Percentiles rank a stretch among this genome's conserved stretches.
Evolutionary conservation across 768 basidiomycete species (phyloP).

Genomic region (Mycena epipterygia): DNA sequence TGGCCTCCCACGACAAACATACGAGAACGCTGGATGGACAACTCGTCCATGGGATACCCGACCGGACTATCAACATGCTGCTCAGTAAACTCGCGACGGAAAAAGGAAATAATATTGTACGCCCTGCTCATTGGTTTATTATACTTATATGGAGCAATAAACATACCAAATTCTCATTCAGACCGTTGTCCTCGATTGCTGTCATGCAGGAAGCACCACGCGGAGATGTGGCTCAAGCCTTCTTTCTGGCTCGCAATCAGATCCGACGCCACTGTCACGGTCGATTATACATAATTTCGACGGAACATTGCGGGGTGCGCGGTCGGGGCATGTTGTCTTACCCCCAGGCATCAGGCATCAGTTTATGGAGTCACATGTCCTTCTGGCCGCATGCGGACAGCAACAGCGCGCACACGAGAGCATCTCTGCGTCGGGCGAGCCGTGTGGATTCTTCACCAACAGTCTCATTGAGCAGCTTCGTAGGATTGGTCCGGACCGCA

Average conservation of each 20-base stretch:
- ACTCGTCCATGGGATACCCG: constrained; percentile 30
- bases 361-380: constrained; percentile 33
- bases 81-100: constrained; percentile 24
- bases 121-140: not conserved
- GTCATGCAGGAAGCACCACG: constrained; percentile 15
- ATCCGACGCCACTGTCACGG: constrained; percentile 10
- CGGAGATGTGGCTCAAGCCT: not conserved
- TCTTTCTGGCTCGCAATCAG: constrained; percentile 13
- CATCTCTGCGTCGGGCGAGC: constrained; percentile 12
- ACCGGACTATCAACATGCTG: constrained; percentile 26
- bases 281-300: constrained; percentile 24
- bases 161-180: not conserved
- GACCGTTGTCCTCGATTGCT: constrained; percentile 35
- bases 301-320: not conserved
- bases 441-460: constrained; percentile 33
- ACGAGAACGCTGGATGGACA: not conserved
- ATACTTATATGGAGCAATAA: not conserved
- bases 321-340: not conserved
- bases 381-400: constrained; percentile 33
- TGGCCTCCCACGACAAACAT: constrained; percentile 27
- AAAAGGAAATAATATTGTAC: constrained; percentile 34
- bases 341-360: constrained; percentile 24
- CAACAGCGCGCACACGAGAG: constrained; percentile 33
- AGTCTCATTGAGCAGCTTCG: constrained; percentile 24
- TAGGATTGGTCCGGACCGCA: constrained; percentile 13